A percentile compares a stretch with the other conserved stretches of the same genome.
phyloP scores from a whole-genome alignment of 2,329 filamentous ascomycete species.

The Whalleya microplaca region DNA sequence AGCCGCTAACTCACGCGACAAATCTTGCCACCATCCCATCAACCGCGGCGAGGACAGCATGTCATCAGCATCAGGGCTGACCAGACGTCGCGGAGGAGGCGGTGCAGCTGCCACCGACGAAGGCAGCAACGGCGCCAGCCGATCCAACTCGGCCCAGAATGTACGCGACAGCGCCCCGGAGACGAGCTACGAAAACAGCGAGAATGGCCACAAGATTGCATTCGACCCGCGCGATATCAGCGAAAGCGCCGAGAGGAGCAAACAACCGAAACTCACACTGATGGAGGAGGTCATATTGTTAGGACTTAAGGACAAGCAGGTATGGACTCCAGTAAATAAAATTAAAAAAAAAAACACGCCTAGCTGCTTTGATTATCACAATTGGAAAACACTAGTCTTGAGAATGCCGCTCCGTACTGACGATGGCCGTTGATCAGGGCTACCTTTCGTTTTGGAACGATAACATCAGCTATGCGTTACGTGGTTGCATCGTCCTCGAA shows the following conservation, averaged over 20 bases:
- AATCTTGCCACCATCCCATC: background rate
- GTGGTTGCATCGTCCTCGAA: constrained; percentile 98
- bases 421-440: constrained; percentile 59
- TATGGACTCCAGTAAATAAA: constrained; percentile 53
- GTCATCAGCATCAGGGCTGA: constrained; percentile 49
- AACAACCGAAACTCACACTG: constrained; percentile 96
- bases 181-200: constrained; percentile 88
- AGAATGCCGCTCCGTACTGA: constrained; percentile 12
- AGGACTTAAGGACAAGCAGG: constrained; percentile 98
- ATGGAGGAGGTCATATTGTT: constrained; percentile 98
- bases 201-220: constrained; percentile 98
- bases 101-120: constrained; percentile 60
- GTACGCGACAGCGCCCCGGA: constrained; percentile 61
- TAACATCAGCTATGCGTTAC: constrained; percentile 97
- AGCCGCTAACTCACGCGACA: background rate
- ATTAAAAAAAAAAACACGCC: background rate
- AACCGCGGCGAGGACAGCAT: constrained; percentile 29
- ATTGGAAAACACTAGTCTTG: background rate
- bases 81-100: constrained; percentile 60
- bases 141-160: constrained; percentile 60
- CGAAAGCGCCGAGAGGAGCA: constrained; percentile 93
- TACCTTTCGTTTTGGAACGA: constrained; percentile 99
- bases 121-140: constrained; percentile 58
- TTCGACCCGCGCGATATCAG: constrained; percentile 97
- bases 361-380: background rate